A percentile compares a stretch with the other conserved stretches of the same genome.
These are phyloP conservation scores for Citeromyces siamensis DNA, from an alignment of 1,139 yeast species.

Conservation along the genomic window DNA sequence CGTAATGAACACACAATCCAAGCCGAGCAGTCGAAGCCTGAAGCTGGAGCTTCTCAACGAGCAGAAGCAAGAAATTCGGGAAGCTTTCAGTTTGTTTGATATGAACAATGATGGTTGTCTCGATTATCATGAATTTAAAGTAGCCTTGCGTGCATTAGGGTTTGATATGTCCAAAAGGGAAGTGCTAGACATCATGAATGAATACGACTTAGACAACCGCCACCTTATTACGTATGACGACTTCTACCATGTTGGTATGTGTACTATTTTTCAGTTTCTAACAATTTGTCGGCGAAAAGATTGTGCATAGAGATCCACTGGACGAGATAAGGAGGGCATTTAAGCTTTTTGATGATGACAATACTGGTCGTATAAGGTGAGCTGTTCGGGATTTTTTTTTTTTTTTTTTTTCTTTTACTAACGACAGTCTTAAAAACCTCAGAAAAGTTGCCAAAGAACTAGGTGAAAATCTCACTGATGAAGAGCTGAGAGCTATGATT, in stretches of 20 bases:
- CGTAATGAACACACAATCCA: conserved; percentile 7
- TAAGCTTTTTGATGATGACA: conserved; percentile 79
- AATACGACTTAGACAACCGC: conserved; percentile 69
- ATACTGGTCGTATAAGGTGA: conserved; percentile 62
- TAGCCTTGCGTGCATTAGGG: conserved; percentile 90
- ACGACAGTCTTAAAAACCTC: conserved; percentile 51
- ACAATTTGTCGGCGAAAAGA: conserved; percentile 53
- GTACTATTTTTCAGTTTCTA: conserved; percentile 8
- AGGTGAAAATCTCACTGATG: conserved; percentile 88
- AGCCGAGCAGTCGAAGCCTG: conserved; percentile 17
- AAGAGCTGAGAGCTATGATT: conserved; percentile 91
- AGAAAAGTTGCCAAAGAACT: conserved; percentile 86
- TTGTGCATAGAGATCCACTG: conserved; percentile 77
- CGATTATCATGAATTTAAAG: conserved; percentile 86
- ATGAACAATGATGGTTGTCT: conserved; percentile 84
- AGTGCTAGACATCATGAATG: conserved; percentile 69
- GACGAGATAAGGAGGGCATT: conserved; percentile 92
- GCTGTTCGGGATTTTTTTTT: too few species aligned
- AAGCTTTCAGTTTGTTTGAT: conserved; percentile 88
- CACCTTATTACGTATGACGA: conserved; percentile 70
- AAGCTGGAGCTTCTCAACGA: conserved; percentile 70
- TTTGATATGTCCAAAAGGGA: conserved; percentile 77
- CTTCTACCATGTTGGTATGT: conserved; percentile 61
- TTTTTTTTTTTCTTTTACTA: neutral
- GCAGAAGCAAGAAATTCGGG: conserved; percentile 85